These are phyloP conservation scores for Saturnispora diversa DNA, from an alignment of 805 yeast species.

Conservation along the genomic window DNA sequence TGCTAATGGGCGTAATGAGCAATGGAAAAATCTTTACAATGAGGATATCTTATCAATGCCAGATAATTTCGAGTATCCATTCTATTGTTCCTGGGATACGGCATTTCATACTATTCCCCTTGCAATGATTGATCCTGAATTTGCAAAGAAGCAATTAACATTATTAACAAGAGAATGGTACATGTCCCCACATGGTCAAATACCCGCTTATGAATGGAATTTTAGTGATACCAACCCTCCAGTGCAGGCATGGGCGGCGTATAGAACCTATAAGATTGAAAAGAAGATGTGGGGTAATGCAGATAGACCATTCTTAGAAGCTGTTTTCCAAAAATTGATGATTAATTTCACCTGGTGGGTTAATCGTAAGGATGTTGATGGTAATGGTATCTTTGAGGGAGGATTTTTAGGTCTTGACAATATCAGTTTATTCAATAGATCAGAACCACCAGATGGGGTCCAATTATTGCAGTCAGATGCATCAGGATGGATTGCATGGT, in stretches of 20 bases:
- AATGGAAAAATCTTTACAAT: slow-evolving; percentile 83
- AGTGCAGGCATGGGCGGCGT: slow-evolving; percentile 94
- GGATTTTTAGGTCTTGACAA: slow-evolving; percentile 91
- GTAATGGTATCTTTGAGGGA: slow-evolving; percentile 87
- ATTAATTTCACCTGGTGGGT: slow-evolving; percentile 98
- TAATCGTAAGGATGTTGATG: slow-evolving; percentile 77
- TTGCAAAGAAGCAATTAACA: slow-evolving; percentile 83
- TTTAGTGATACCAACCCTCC: slow-evolving; percentile 95
- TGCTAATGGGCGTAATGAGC: slow-evolving; percentile 78
- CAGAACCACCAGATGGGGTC: slow-evolving; percentile 94
- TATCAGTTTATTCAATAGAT: slow-evolving; percentile 85
- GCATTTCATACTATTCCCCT: slow-evolving; percentile 91
- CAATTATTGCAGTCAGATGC: slow-evolving; percentile 88
- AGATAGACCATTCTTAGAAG: slow-evolving; percentile 75
- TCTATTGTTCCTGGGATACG: slow-evolving; percentile 95
- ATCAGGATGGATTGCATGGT: slow-evolving; percentile 97
- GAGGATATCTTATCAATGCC: slow-evolving; percentile 86
- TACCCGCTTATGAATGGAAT: slow-evolving; percentile 96
- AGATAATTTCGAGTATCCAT: slow-evolving; percentile 94
- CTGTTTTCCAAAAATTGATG: slow-evolving; percentile 86
- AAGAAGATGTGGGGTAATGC: slow-evolving; percentile 74
- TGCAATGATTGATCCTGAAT: slow-evolving; percentile 88
- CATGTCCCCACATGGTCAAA: slow-evolving; percentile 97
- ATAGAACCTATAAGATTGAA: slow-evolving; percentile 79
- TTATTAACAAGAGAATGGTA: slow-evolving; percentile 89